phyloP scores from a whole-genome alignment of 208 protist species.

The Leishmania guyanensis region DNA sequence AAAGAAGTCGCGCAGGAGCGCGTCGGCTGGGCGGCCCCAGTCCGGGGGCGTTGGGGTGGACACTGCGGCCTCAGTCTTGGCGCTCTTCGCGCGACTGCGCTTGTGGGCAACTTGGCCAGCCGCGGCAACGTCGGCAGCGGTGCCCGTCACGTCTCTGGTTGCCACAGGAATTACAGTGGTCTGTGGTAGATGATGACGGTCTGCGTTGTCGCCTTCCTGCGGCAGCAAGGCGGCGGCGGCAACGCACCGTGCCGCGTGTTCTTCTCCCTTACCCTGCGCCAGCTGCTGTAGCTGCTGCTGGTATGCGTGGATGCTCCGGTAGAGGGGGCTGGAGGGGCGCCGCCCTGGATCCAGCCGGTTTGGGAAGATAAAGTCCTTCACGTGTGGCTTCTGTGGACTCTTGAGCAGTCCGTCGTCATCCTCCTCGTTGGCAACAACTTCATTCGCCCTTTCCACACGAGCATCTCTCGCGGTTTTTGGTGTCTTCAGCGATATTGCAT shows the following conservation, averaged over 20 bases:
- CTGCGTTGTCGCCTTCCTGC: neutral
- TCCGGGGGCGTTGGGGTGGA: constrained; percentile 7
- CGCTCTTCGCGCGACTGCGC: neutral
- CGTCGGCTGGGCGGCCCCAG: constrained; percentile 39
- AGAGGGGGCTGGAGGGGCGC: constrained; percentile 29
- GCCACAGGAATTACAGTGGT: neutral
- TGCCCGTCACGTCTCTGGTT: neutral
- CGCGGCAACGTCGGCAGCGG: neutral
- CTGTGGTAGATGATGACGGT: neutral
- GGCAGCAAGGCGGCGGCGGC: neutral
- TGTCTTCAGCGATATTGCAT: neutral
- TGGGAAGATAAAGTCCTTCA: constrained; percentile 29
- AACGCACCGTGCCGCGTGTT: neutral
- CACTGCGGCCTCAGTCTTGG: neutral
- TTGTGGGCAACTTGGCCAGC: neutral
- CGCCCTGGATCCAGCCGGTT: constrained; percentile 29
- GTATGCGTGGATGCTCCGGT: constrained; percentile 36
- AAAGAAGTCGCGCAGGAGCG: constrained; percentile 54
- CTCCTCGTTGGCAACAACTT: constrained; percentile 14
- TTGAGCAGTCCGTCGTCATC: constrained; percentile 5
- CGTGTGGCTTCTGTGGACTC: constrained; percentile 15
- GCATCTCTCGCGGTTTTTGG: neutral
- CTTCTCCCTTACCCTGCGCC: constrained; percentile 5
- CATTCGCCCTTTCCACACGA: neutral
- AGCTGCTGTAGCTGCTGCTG: constrained; percentile 26